Evolutionary conservation across 495 filamentous ascomycete species (phyloP).

Genomic region (Lepraria neglecta): DNA sequence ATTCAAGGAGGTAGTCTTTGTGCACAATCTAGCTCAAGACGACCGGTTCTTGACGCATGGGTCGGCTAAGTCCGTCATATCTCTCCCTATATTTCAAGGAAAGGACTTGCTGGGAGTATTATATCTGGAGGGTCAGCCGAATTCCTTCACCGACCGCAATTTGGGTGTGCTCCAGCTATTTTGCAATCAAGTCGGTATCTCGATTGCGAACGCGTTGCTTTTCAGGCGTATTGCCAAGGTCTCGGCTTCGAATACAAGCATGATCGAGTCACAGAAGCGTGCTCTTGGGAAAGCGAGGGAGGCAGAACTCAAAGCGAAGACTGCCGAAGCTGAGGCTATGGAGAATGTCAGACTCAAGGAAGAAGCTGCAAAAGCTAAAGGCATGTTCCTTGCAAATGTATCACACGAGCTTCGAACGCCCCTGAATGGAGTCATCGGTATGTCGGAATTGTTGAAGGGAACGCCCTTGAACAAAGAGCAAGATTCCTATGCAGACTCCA

Average conservation of each 20-base stretch:
- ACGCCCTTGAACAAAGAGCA: slow-evolving; percentile 74
- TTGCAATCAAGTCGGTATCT: slow-evolving; percentile 84
- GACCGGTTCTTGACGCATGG: slow-evolving; percentile 82
- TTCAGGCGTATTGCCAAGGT: slow-evolving; percentile 77
- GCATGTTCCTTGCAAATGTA: slow-evolving; percentile 88
- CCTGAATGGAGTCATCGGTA: slow-evolving; percentile 84
- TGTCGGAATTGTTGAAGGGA: slow-evolving; percentile 77
- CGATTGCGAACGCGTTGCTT: slow-evolving; percentile 76
- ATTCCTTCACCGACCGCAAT: slow-evolving; percentile 83
- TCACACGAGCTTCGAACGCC: slow-evolving; percentile 83
- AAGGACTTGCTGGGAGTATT: slow-evolving; percentile 73
- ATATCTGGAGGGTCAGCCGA: slow-evolving; percentile 77
- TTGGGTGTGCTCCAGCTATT: slow-evolving; percentile 78
- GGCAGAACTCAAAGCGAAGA: slow-evolving; percentile 75
- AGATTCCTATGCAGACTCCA: slow-evolving; percentile 85
- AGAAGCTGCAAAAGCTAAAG: slow-evolving; percentile 84
- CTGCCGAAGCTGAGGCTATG: slow-evolving; percentile 75
- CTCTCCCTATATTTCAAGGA: slow-evolving; percentile 76
- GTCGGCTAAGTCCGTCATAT: slow-evolving; percentile 70
- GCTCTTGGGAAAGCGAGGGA: slow-evolving; percentile 72
- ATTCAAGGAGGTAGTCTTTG: slow-evolving; percentile 75
- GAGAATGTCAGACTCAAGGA: slow-evolving; percentile 84
- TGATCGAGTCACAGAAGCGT: slow-evolving; percentile 80
- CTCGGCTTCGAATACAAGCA: slow-evolving; percentile 72
- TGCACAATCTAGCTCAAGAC: slow-evolving; percentile 75